Conservation (phyloP, 331 rosid species). For the Telfairia occidentalis region DNA sequence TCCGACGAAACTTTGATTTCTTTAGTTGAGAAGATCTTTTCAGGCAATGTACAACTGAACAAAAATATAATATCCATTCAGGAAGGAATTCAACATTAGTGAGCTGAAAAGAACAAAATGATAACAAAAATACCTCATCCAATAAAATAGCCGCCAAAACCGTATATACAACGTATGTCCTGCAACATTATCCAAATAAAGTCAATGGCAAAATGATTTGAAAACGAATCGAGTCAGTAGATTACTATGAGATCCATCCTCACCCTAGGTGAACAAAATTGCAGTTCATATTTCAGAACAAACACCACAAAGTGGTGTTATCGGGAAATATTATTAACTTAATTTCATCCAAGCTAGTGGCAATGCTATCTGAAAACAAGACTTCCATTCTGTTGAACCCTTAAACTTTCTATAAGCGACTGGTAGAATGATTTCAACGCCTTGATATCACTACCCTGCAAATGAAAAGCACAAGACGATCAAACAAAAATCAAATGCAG, state of each 20-base stretch:
- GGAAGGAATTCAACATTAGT: background rate
- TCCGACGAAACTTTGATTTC: background rate
- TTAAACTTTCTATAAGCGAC: constrained; percentile 61
- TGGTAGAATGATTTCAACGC: constrained; percentile 63
- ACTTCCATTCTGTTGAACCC: constrained; percentile 73
- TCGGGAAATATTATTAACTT: constrained; percentile 6
- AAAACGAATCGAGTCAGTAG: background rate
- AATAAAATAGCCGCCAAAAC: constrained; percentile 27
- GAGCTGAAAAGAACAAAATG: constrained; percentile 5
- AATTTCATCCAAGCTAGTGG: constrained; percentile 1
- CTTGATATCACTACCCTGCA: constrained; percentile 71
- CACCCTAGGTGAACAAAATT: constrained; percentile 44
- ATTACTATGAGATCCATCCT: constrained; percentile 2
- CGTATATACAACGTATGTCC: constrained; percentile 45
- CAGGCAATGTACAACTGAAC: constrained; percentile 35
- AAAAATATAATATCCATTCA: constrained; percentile 12
- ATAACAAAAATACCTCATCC: constrained; percentile 34
- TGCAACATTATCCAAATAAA: constrained; percentile 25
- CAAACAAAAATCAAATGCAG: background rate
- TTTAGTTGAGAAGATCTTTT: constrained; percentile 15
- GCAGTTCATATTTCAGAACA: constrained; percentile 22
- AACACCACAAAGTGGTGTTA: constrained; percentile 18
- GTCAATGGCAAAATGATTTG: background rate
- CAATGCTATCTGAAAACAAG: constrained; percentile 73
- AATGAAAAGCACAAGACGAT: background rate